Conservation (phyloP, 352 stramenopile genomes). For the Peronospora destructor region DNA sequence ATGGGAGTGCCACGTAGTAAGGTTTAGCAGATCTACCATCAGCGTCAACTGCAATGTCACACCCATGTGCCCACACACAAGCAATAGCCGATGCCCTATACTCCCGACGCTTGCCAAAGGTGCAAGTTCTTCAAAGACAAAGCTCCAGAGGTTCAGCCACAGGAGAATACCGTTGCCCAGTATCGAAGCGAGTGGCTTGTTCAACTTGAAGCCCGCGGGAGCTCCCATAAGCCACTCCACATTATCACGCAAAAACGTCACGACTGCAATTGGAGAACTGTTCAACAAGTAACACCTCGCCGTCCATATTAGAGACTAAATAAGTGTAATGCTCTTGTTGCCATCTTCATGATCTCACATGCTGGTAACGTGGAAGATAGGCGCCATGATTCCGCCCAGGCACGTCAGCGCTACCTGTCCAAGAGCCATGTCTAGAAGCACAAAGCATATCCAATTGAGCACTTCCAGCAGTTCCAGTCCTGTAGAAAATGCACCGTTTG, state of each 20-base stretch:
- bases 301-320: neutral
- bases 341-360: constrained; percentile 11
- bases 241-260: constrained; percentile 43
- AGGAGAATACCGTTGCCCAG: constrained; percentile 79
- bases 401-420: constrained; percentile 17
- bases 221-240: constrained; percentile 72
- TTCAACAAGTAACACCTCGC: constrained; percentile 1
- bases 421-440: constrained; percentile 28
- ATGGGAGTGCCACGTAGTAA: constrained; percentile 82
- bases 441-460: constrained; percentile 31
- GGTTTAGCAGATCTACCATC: constrained; percentile 59
- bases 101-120: neutral
- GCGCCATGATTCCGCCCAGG: constrained; percentile 4
- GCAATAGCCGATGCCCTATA: constrained; percentile 10
- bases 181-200: constrained; percentile 82
- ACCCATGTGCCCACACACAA: constrained; percentile 31
- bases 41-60: constrained; percentile 68
- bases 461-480: constrained; percentile 25
- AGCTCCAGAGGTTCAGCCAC: constrained; percentile 74
- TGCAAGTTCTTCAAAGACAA: constrained; percentile 31
- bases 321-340: neutral
- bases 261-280: constrained; percentile 30
- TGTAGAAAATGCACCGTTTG: constrained; percentile 10
- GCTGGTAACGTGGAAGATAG: constrained; percentile 8
- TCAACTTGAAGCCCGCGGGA: constrained; percentile 83